phyloP scores from a whole-genome alignment of 2,329 filamentous ascomycete species.

The Colletotrichum sp. region DNA sequence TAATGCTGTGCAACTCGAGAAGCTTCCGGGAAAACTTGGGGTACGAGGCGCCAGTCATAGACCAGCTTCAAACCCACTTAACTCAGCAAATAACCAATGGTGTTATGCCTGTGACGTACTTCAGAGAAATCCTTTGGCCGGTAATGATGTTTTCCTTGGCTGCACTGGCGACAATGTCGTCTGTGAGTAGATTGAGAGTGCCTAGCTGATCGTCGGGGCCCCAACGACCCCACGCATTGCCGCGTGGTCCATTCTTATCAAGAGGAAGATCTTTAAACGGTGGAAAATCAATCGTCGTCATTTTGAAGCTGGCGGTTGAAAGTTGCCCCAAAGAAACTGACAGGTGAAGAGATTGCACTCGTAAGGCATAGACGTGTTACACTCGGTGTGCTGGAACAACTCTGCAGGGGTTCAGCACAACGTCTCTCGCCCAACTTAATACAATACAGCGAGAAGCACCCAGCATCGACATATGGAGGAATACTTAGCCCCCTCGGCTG shows the following conservation, averaged over 20 bases:
- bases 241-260: conserved; percentile 50
- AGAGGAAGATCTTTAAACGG: conserved; percentile 45
- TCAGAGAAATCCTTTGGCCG: conserved; percentile 17
- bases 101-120: not conserved
- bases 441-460: not conserved
- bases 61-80: not conserved
- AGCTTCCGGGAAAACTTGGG: conserved; percentile 26
- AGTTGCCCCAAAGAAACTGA: not conserved
- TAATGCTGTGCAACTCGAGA: conserved; percentile 20
- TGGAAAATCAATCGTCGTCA: not conserved
- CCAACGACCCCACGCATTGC: conserved; percentile 62
- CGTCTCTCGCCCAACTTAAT: not conserved
- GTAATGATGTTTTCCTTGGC: conserved; percentile 4
- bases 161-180: not conserved
- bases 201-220: conserved; percentile 56
- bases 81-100: not conserved
- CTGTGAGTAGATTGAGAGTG: conserved; percentile 58
- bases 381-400: not conserved
- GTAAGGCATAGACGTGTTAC: not conserved
- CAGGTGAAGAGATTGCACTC: not conserved
- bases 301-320: not conserved
- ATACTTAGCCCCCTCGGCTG: not conserved
- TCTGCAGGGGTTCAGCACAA: not conserved
- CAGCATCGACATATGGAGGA: not conserved
- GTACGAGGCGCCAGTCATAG: conserved; percentile 24